Conservation (phyloP, 78 protist genomes). For the Pelomyxa schiedti region DNA sequence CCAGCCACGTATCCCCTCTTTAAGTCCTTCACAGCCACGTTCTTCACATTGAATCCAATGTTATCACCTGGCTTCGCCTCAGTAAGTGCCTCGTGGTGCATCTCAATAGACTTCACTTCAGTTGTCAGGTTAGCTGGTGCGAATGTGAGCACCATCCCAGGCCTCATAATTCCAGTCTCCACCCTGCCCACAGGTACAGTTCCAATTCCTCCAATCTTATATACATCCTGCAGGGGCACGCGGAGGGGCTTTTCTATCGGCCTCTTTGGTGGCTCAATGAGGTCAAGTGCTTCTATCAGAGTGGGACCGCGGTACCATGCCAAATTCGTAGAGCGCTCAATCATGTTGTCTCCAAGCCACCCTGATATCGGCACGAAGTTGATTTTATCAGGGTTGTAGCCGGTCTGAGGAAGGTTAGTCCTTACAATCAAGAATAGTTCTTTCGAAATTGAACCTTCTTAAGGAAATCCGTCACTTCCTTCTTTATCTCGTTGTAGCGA, state of each 20-base stretch:
- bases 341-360: slow-evolving; percentile 94
- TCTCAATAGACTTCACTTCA: slow-evolving; percentile 93
- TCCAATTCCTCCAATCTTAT: slow-evolving; percentile 97
- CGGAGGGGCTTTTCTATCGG: slow-evolving; percentile 95
- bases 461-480: slow-evolving; percentile 61
- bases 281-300: slow-evolving; percentile 78
- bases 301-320: slow-evolving; percentile 84
- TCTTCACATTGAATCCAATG: slow-evolving; percentile 96
- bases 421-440: too few relatives aligned
- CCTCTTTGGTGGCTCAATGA: slow-evolving; percentile 71
- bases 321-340: slow-evolving; percentile 79
- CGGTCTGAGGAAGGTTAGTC: too few relatives aligned
- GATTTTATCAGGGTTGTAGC: slow-evolving; percentile 80
- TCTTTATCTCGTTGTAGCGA: slow-evolving; percentile 79
- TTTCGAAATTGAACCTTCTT: too few relatives aligned
- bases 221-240: slow-evolving; percentile 94
- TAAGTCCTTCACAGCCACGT: slow-evolving; percentile 84
- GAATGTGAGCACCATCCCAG: slow-evolving; percentile 79
- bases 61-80: slow-evolving; percentile 93
- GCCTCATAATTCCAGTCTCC: slow-evolving; percentile 88
- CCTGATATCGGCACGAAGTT: slow-evolving; percentile 92
- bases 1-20: slow-evolving; percentile 85
- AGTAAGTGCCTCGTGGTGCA: slow-evolving; percentile 89
- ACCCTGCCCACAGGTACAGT: slow-evolving; percentile 94
- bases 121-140: slow-evolving; percentile 82